Percentiles rank a stretch among this genome's conserved stretches.
Conservation (phyloP, 2,329 filamentous ascomycete genomes). For the Aschersonia sp. region DNA sequence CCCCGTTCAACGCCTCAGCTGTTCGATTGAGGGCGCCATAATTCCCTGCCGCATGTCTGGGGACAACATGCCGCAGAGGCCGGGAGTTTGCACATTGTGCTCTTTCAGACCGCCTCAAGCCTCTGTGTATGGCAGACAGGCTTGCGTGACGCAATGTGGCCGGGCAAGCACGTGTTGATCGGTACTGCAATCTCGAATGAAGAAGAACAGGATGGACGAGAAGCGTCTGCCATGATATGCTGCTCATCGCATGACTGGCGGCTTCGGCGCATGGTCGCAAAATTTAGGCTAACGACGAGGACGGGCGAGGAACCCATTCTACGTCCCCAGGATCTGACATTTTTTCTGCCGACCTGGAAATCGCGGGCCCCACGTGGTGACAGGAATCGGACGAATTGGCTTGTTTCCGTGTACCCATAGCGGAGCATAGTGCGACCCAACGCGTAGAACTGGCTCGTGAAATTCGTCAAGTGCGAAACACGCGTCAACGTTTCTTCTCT, state of each 20-base stretch:
- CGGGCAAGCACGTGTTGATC: not conserved
- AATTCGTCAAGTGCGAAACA: too few relatives aligned
- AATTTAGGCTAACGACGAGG: not conserved
- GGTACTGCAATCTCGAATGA: not conserved
- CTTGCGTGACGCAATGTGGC: constrained; percentile 13
- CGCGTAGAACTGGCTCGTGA: too few relatives aligned
- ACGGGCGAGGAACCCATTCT: not conserved
- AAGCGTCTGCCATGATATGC: not conserved
- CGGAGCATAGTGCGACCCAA: not conserved
- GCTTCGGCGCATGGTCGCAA: not conserved
- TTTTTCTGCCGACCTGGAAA: not conserved
- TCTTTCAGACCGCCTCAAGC: constrained; percentile 38
- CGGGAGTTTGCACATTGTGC: constrained; percentile 12
- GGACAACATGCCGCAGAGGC: constrained; percentile 1
- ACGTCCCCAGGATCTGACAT: not conserved
- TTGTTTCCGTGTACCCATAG: not conserved
- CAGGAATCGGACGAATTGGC: not conserved
- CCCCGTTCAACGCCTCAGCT: constrained; percentile 14
- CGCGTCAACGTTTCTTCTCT: not conserved
- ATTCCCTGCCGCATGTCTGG: constrained; percentile 6
- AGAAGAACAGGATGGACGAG: not conserved
- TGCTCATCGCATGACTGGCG: constrained; percentile 13
- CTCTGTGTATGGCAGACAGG: constrained; percentile 56
- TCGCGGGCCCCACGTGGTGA: constrained; percentile 1
- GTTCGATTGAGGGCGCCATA: constrained; percentile 5